Conservation (phyloP, 2,329 filamentous ascomycete genomes). For the Fusarium vanettenii region DNA sequence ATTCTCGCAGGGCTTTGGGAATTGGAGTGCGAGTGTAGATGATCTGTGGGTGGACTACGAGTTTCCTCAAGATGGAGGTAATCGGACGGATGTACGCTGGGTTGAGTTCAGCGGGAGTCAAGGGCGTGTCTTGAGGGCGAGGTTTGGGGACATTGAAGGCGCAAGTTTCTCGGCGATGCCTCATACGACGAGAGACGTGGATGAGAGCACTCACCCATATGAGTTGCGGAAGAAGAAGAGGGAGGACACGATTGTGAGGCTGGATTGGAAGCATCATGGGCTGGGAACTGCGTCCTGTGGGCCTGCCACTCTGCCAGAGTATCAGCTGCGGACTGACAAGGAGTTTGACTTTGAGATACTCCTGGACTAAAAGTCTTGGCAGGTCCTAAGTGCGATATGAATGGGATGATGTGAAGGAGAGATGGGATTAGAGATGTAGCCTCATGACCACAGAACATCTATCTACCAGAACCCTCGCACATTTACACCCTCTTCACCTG, state of each 20-base stretch:
- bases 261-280: conserved; percentile 73
- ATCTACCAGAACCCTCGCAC: not conserved
- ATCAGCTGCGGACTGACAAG: conserved; percentile 51
- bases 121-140: conserved; percentile 54
- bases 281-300: conserved; percentile 73
- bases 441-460: too few relatives aligned
- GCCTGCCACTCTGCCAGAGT: conserved; percentile 63
- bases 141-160: conserved; percentile 59
- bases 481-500: too few relatives aligned
- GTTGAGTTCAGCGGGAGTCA: conserved; percentile 46
- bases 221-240: conserved; percentile 63
- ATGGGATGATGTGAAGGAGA: not conserved
- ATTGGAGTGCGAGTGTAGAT: conserved; percentile 60
- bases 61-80: conserved; percentile 75
- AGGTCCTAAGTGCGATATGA: not conserved
- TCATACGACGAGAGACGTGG: conserved; percentile 66
- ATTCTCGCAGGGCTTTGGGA: conserved; percentile 67
- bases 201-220: conserved; percentile 67
- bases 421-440: too few relatives aligned
- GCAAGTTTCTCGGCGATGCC: conserved; percentile 67
- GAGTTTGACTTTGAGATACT: conserved; percentile 54
- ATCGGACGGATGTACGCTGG: conserved; percentile 72
- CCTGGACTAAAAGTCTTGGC: conserved; percentile 49
- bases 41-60: conserved; percentile 72
- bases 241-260: conserved; percentile 65